A percentile compares a stretch with the other conserved stretches of the same genome.
Evolutionary conservation across 768 basidiomycete species (phyloP).

Genomic region (Rhizopogon salebrosus): DNA sequence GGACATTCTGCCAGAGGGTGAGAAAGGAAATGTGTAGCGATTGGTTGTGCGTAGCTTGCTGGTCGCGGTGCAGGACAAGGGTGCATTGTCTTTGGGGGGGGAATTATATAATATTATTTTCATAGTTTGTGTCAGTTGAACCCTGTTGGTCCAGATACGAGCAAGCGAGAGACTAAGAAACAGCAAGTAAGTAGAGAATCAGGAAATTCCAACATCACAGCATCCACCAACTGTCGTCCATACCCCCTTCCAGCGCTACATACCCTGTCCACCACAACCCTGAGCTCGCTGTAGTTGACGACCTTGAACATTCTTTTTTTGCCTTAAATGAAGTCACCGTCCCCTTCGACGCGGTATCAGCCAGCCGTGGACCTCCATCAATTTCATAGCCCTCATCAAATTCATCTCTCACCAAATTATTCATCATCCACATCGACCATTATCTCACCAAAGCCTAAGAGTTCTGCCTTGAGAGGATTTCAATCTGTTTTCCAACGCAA

Average conservation of each 20-base stretch:
- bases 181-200: too few species aligned
- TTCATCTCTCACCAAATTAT: slow-evolving; percentile 42
- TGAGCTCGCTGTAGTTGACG: slow-evolving; percentile 8
- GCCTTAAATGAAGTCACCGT: slow-evolving; percentile 30
- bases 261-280: slow-evolving; percentile 2
- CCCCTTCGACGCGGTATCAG: slow-evolving; percentile 33
- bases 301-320: neutral
- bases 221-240: neutral
- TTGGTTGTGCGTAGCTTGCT: too few species aligned
- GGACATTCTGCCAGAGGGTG: too few species aligned
- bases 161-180: too few species aligned
- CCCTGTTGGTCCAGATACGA: too few species aligned
- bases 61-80: too few species aligned
- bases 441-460: slow-evolving; percentile 29
- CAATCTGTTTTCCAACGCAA: slow-evolving; percentile 49
- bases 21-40: too few species aligned
- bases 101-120: too few species aligned
- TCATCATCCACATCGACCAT: slow-evolving; percentile 25
- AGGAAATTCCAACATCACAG: too few species aligned
- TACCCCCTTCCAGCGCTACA: slow-evolving; percentile 5
- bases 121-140: too few species aligned
- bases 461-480: slow-evolving; percentile 32
- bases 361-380: slow-evolving; percentile 31
- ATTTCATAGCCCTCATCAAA: slow-evolving; percentile 22
- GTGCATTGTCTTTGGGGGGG: too few species aligned